A percentile compares a stretch with the other conserved stretches of the same genome.
Evolutionary conservation across 2,329 filamentous ascomycete species (phyloP).

Genomic region (Teratosphaeria viscida): DNA sequence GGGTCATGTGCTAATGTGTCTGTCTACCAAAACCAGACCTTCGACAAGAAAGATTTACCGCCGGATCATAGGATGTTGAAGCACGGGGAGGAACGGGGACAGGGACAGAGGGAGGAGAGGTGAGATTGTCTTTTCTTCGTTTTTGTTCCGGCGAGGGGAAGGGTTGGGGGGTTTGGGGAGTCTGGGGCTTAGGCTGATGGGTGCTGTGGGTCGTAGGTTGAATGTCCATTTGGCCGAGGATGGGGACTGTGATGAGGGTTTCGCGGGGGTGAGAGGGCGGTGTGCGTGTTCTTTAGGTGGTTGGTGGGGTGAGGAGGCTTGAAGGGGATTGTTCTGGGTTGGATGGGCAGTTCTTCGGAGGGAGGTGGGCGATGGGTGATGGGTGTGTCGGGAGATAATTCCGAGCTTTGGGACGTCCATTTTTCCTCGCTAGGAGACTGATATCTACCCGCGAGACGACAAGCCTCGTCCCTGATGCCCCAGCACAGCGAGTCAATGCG

Average conservation of each 20-base stretch:
- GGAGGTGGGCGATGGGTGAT: not conserved
- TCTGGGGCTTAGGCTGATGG: not conserved
- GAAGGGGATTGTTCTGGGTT: not conserved
- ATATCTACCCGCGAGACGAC: not conserved
- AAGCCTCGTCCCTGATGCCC: not conserved
- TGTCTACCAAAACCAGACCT: constrained; percentile 29
- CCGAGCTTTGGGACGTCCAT: too few species aligned
- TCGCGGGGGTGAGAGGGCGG: constrained; percentile 11
- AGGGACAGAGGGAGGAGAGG: constrained; percentile 36
- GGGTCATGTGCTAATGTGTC: not conserved
- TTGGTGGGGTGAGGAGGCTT: not conserved
- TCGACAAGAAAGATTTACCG: constrained; percentile 39
- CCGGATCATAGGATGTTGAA: constrained; percentile 37
- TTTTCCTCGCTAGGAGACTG: not conserved
- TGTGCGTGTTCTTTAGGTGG: too few species aligned
- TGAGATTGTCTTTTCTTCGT: constrained; percentile 8
- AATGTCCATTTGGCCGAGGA: constrained; percentile 41
- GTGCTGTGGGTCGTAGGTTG: constrained; percentile 19
- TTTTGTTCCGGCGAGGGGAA: not conserved
- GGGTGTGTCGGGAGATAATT: not conserved
- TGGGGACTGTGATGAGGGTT: constrained; percentile 40
- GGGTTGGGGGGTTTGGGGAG: not conserved
- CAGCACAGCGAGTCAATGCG: constrained; percentile 3
- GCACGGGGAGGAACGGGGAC: constrained; percentile 31
- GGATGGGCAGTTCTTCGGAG: too few species aligned